phyloP scores from a whole-genome alignment of 2,329 filamentous ascomycete genomes.

The Lecanicillium sp. region DNA sequence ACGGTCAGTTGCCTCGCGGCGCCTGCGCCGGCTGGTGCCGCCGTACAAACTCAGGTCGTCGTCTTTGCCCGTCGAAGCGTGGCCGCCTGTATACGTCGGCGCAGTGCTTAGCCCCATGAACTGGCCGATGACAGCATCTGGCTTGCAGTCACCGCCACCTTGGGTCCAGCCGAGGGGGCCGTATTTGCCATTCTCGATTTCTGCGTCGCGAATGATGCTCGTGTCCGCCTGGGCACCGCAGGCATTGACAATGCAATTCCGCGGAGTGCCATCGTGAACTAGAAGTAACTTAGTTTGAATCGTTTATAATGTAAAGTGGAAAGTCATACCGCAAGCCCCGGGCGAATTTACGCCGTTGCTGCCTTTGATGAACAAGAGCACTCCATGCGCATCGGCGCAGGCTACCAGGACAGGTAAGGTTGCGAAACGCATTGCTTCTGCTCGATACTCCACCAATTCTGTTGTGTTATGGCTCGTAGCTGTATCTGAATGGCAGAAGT shows the following conservation, averaged over 20 bases:
- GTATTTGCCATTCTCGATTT: constrained; percentile 9
- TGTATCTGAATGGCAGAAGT: too few relatives aligned
- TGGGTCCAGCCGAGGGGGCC: constrained; percentile 12
- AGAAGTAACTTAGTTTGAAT: too few relatives aligned
- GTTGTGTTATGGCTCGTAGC: too few relatives aligned
- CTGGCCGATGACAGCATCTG: constrained; percentile 3
- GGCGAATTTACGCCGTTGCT: constrained; percentile 11
- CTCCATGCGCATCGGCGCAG: constrained; percentile 7
- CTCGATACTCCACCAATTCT: too few relatives aligned
- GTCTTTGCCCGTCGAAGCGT: background rate
- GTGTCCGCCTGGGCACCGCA: constrained; percentile 14
- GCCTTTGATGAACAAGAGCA: constrained; percentile 2
- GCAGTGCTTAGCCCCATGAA: constrained; percentile 10
- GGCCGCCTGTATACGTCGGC: constrained; percentile 3
- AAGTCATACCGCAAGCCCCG: constrained; percentile 9
- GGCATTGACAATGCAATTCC: constrained; percentile 13
- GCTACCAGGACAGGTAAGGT: background rate
- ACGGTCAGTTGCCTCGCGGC: background rate
- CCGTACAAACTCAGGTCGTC: background rate
- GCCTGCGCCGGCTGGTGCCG: background rate
- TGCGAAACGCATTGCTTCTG: background rate
- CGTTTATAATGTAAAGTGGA: background rate
- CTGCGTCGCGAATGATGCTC: constrained; percentile 11
- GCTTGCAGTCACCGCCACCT: constrained; percentile 6
- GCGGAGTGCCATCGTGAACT: constrained; percentile 13